Evolutionary conservation across 148 eudicot species (phyloP).

Genomic region (Vaccinium darrowii): DNA sequence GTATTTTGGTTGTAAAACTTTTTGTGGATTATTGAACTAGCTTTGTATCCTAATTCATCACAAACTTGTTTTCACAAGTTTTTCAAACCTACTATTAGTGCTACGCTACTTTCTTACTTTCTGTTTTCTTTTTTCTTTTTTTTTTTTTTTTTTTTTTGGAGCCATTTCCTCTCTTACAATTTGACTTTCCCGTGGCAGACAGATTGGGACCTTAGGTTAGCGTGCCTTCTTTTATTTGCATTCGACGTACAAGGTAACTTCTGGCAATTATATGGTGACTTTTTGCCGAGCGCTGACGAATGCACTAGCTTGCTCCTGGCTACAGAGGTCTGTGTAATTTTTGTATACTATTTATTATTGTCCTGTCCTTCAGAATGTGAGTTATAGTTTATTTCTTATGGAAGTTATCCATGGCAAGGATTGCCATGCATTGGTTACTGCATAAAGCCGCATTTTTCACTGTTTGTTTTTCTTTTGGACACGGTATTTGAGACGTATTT

Average conservation of each 20-base stretch:
- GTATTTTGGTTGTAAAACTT: slow-evolving; percentile 2
- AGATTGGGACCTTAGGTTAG: slow-evolving; percentile 98
- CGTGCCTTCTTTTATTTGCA: slow-evolving; percentile 85
- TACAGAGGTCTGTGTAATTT: slow-evolving; percentile 56
- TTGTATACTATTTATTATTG: background rate
- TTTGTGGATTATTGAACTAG: background rate
- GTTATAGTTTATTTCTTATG: slow-evolving; percentile 6
- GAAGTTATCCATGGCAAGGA: background rate
- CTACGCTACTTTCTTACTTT: background rate
- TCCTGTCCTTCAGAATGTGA: background rate
- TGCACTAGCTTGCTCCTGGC: slow-evolving; percentile 93
- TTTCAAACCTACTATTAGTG: background rate
- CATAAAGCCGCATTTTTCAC: background rate
- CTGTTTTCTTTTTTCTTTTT: background rate
- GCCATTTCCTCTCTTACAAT: slow-evolving; percentile 5
- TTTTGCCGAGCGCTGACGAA: slow-evolving; percentile 83
- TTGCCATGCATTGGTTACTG: slow-evolving; percentile 8
- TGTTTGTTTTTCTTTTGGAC: background rate
- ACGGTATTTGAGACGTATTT: background rate
- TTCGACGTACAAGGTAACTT: slow-evolving; percentile 83
- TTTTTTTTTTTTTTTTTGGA: background rate
- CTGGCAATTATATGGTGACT: slow-evolving; percentile 94
- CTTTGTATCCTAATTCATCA: background rate
- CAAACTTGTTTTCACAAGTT: background rate
- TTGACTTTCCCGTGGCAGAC: slow-evolving; percentile 53